Conservation (phyloP, 805 yeast genomes). For the Hermanozyma aechmeae region DNA sequence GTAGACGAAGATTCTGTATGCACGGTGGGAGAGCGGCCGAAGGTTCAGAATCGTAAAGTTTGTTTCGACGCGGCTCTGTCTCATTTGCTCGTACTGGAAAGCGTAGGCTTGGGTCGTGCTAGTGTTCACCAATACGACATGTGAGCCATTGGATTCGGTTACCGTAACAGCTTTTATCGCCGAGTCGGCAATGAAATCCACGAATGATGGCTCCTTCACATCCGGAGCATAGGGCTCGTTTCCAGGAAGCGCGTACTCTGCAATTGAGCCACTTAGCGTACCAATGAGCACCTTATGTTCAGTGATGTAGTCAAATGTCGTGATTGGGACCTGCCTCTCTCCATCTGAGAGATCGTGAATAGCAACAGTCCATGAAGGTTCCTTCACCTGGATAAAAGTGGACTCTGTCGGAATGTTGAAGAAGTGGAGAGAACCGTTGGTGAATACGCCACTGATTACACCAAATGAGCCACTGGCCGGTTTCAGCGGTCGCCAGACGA, state of each 20-base stretch:
- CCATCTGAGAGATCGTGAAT: conserved; percentile 1
- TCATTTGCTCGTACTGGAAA: conserved; percentile 13
- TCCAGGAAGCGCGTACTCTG: conserved; percentile 42
- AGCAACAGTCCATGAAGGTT: not conserved
- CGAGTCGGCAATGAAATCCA: conserved; percentile 21
- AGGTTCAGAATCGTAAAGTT: conserved; percentile 14
- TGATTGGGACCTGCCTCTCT: conserved; percentile 20
- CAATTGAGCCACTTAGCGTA: conserved; percentile 46
- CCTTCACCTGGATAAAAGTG: not conserved
- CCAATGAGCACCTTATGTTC: conserved; percentile 44
- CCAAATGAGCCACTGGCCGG: conserved; percentile 25
- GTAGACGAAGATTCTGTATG: conserved; percentile 16
- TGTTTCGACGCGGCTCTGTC: conserved; percentile 18
- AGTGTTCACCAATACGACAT: conserved; percentile 19
- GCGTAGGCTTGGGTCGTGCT: conserved; percentile 16
- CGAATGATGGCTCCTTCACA: conserved; percentile 21
- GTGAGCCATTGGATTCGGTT: conserved; percentile 15
- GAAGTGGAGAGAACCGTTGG: conserved; percentile 49
- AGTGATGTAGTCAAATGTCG: conserved; percentile 40
- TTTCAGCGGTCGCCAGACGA: conserved; percentile 31
- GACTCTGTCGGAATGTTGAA: conserved; percentile 15
- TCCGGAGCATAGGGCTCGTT: conserved; percentile 6
- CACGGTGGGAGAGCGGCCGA: conserved; percentile 20
- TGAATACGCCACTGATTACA: conserved; percentile 41
- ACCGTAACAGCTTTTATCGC: conserved; percentile 18